Percentiles rank a stretch among this genome's conserved stretches.
Evolutionary conservation across 805 yeast species (phyloP).

Genomic region (Kuraishia capsulata): DNA sequence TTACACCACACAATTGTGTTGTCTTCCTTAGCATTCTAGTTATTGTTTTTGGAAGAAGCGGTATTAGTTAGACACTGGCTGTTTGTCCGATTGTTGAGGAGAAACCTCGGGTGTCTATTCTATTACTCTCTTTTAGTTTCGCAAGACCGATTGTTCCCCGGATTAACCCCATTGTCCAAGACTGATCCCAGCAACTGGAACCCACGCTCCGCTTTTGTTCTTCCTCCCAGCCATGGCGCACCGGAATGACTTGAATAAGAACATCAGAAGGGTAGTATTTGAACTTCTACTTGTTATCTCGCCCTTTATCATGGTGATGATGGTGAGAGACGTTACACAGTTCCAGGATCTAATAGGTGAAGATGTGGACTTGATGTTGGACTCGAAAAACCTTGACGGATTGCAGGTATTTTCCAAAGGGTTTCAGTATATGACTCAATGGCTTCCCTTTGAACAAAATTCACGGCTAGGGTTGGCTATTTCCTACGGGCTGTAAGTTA

Average conservation of each 20-base stretch:
- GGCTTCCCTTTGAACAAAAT: background rate
- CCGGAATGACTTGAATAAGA: background rate
- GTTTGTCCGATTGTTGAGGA: no score
- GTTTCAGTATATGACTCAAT: background rate
- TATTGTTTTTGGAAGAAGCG: no score
- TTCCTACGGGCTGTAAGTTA: background rate
- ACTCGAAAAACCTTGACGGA: no score
- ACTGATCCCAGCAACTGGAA: no score
- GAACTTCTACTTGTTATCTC: background rate
- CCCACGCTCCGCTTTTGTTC: no score
- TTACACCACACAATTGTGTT: no score
- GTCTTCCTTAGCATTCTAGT: no score
- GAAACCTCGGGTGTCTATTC: no score
- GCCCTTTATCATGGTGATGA: conserved; percentile 3
- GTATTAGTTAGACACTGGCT: no score
- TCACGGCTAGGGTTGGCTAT: background rate
- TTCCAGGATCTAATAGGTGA: background rate
- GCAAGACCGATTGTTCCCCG: no score
- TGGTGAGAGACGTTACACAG: conserved; percentile 2
- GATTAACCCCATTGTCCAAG: no score
- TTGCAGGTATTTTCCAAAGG: background rate
- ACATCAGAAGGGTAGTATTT: background rate
- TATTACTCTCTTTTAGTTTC: no score
- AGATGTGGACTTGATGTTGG: background rate
- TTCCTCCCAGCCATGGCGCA: background rate